These are phyloP conservation scores for Sicyos baderoa DNA, from an alignment of 306 rosid genomes.

Conservation along the genomic window DNA sequence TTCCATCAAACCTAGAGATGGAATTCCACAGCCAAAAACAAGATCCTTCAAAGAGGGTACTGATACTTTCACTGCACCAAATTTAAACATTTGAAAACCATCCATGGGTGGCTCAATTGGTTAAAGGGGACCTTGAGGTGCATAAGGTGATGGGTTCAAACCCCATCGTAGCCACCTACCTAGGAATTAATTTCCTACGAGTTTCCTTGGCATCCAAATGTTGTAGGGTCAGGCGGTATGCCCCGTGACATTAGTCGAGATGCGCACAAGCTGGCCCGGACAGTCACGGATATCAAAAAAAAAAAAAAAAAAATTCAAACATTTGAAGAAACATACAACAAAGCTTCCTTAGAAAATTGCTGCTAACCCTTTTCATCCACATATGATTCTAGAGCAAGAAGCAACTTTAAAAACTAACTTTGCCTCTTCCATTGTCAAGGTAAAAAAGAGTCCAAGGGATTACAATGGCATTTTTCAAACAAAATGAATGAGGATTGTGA, in stretches of 20 bases:
- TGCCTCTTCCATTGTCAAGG: constrained; percentile 1
- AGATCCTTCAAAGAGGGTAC: constrained; percentile 25
- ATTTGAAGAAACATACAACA: background rate
- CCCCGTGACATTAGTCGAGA: too few species aligned
- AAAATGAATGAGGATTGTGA: constrained; percentile 27
- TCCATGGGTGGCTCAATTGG: too few species aligned
- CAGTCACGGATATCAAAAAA: too few species aligned
- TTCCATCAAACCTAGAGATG: constrained; percentile 16
- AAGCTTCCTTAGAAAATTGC: background rate
- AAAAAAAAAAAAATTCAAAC: constrained; percentile 3
- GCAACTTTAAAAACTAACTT: background rate
- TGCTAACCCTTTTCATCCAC: background rate
- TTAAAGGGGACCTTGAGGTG: too few species aligned
- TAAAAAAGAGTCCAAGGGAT: constrained; percentile 20
- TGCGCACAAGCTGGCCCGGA: too few species aligned
- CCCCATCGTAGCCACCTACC: too few species aligned
- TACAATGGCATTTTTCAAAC: constrained; percentile 16
- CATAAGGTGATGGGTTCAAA: too few species aligned
- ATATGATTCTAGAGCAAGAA: background rate
- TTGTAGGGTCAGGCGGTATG: too few species aligned
- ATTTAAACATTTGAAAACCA: constrained; percentile 7
- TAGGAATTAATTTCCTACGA: too few species aligned
- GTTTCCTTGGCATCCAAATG: too few species aligned
- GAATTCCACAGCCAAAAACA: constrained; percentile 16
- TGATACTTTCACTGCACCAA: constrained; percentile 8